phyloP scores from a whole-genome alignment of 2,329 filamentous ascomycete species.

The Colletotrichum sp. region DNA sequence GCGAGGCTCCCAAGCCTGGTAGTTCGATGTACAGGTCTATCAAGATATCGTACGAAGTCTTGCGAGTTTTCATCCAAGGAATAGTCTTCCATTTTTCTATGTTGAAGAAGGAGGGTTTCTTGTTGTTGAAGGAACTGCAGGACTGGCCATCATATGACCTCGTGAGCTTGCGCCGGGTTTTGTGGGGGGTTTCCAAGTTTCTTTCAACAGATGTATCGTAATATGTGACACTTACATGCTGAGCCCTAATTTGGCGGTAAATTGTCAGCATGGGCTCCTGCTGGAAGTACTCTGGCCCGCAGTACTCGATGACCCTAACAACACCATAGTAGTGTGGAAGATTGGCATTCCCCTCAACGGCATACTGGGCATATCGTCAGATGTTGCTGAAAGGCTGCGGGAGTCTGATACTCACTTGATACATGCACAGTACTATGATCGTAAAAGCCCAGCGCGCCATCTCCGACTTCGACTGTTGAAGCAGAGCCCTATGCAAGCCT shows the following conservation, averaged over 20 bases:
- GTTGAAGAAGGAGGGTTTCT: background rate
- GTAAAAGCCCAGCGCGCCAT: conserved; percentile 1
- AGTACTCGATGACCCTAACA: background rate
- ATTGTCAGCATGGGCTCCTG: conserved; percentile 2
- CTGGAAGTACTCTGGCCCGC: conserved; percentile 7
- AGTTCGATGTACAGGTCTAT: background rate
- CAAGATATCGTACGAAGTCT: background rate
- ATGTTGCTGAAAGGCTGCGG: background rate
- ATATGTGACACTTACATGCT: background rate
- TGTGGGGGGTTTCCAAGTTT: background rate
- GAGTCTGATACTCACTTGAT: background rate
- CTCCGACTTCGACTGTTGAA: background rate
- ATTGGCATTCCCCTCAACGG: background rate
- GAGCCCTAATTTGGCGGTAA: background rate
- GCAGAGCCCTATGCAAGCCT: background rate
- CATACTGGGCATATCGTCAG: background rate
- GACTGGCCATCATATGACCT: background rate
- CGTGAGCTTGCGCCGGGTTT: background rate
- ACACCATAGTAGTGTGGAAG: conserved; percentile 5
- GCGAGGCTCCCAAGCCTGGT: background rate
- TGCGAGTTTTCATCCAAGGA: background rate
- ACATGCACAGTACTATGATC: conserved; percentile 3
- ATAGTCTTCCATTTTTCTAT: background rate
- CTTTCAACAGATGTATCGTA: background rate
- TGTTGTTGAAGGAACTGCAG: background rate